Percentiles rank a stretch among this genome's conserved stretches.
Evolutionary conservation across 768 basidiomycete species (phyloP).

Genomic region (Amanita rubescens): DNA sequence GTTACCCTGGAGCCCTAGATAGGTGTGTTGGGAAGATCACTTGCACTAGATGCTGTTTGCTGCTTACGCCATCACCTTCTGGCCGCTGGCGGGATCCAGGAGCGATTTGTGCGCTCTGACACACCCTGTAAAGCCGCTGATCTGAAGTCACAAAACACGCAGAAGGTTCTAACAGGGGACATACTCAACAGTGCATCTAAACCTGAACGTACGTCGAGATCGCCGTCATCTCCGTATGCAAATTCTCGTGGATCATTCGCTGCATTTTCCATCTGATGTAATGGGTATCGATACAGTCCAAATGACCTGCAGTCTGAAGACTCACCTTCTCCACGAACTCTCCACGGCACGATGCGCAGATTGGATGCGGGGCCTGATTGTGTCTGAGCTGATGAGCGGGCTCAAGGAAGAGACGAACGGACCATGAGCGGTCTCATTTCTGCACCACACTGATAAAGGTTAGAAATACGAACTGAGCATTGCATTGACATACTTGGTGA

Average conservation of each 20-base stretch:
- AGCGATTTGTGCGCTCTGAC: neutral
- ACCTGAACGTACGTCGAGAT: slow-evolving; percentile 26
- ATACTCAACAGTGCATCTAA: slow-evolving; percentile 45
- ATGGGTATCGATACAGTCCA: slow-evolving; percentile 8
- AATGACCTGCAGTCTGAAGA: neutral
- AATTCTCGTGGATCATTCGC: slow-evolving; percentile 71
- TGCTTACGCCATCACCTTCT: slow-evolving; percentile 3
- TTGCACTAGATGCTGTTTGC: neutral
- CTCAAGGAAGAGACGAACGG: slow-evolving; percentile 11
- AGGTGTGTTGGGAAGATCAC: neutral
- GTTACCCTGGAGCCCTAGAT: slow-evolving; percentile 5
- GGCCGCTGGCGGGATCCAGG: neutral
- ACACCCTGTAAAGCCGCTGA: slow-evolving; percentile 14
- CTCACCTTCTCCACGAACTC: slow-evolving; percentile 77
- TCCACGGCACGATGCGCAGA: slow-evolving; percentile 76
- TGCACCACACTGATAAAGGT: slow-evolving; percentile 52
- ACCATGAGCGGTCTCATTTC: slow-evolving; percentile 90
- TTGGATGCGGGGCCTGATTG: slow-evolving; percentile 66
- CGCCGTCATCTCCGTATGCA: slow-evolving; percentile 26
- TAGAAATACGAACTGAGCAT: neutral
- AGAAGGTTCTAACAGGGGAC: slow-evolving; percentile 10
- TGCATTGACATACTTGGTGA: slow-evolving; percentile 45
- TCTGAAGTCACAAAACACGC: neutral
- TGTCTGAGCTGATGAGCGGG: slow-evolving; percentile 3
- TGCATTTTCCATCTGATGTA: slow-evolving; percentile 61